Conservation (phyloP, 2,329 filamentous ascomycete species). For the Metarhizium humberi region DNA sequence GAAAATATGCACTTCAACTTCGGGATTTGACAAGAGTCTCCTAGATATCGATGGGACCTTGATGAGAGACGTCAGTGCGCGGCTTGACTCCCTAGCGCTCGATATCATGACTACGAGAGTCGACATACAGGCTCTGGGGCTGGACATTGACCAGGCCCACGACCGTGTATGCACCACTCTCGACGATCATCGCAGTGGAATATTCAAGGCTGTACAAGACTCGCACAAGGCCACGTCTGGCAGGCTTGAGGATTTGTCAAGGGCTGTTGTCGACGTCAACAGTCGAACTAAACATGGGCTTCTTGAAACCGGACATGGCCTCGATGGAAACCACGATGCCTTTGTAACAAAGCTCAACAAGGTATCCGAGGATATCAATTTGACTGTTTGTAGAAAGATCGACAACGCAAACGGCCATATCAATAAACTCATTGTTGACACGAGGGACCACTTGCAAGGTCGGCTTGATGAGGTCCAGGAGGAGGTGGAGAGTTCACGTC, state of each 20-base stretch:
- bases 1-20: background rate
- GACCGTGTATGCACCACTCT: background rate
- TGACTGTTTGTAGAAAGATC: background rate
- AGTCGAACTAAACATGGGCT: background rate
- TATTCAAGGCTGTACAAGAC: background rate
- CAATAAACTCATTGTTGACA: background rate
- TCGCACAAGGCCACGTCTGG: background rate
- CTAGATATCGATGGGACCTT: background rate
- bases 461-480: background rate
- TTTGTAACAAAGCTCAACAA: background rate
- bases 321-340: background rate
- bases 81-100: background rate
- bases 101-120: background rate
- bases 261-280: background rate
- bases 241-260: background rate
- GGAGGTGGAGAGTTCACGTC: slow-evolving; percentile 2
- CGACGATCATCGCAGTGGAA: background rate
- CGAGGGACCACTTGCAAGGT: background rate
- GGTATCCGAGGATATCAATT: background rate
- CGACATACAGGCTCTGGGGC: slow-evolving; percentile 1
- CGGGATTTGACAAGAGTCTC: background rate
- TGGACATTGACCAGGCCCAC: slow-evolving; percentile 1
- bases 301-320: background rate
- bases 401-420: slow-evolving; percentile 1
- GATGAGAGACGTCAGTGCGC: background rate